Conservation (phyloP, 1,139 yeast species). For the Casaregolazyma suthepensis region DNA sequence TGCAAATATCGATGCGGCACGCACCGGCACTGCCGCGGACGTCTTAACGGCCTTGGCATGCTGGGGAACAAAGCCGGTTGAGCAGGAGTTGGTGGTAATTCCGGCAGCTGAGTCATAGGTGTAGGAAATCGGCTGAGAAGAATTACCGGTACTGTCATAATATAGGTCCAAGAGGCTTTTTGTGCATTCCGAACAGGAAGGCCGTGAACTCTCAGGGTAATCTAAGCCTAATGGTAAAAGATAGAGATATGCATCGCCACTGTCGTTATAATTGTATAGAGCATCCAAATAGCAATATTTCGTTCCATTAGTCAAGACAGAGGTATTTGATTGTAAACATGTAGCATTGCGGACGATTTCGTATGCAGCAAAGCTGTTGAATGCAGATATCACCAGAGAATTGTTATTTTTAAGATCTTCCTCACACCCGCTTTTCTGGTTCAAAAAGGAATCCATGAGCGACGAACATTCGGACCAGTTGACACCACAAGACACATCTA, state of each 20-base stretch:
- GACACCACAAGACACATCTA: conserved; percentile 27
- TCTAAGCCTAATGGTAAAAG: conserved; percentile 28
- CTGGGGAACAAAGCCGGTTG: conserved; percentile 15
- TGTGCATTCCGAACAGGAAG: conserved; percentile 28
- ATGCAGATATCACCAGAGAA: conserved; percentile 31
- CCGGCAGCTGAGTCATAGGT: conserved; percentile 28
- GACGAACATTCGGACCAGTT: conserved; percentile 20
- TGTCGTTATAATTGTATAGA: conserved; percentile 19
- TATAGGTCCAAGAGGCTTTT: conserved; percentile 24
- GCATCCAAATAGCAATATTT: conserved; percentile 30
- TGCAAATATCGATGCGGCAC: neutral
- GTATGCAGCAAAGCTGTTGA: conserved; percentile 26
- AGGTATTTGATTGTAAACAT: conserved; percentile 20
- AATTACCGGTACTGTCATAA: conserved; percentile 23
- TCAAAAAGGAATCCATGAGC: conserved; percentile 24
- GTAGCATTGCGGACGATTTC: conserved; percentile 26
- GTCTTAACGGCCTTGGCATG: conserved; percentile 16
- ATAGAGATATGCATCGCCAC: conserved; percentile 30
- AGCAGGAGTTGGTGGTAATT: conserved; percentile 19
- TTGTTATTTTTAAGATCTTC: conserved; percentile 24
- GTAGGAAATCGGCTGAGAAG: conserved; percentile 21
- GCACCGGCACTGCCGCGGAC: conserved; percentile 1
- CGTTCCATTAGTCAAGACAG: conserved; percentile 6
- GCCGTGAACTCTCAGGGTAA: conserved; percentile 21
- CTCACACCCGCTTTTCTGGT: conserved; percentile 17